phyloP scores from a whole-genome alignment of 169 alveolate species.

The Gregarina niphandrodes region DNA sequence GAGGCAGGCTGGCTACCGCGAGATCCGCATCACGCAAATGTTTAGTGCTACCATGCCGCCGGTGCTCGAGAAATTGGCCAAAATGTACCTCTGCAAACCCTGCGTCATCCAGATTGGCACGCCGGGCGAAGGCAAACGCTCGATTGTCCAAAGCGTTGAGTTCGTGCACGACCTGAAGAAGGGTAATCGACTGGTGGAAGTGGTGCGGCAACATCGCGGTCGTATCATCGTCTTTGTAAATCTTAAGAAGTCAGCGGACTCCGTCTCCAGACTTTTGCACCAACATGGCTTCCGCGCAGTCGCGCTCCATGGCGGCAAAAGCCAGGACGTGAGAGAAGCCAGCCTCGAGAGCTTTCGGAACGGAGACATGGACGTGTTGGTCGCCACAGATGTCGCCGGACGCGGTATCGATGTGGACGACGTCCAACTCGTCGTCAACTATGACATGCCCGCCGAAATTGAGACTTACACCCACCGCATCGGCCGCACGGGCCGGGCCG shows the following conservation, averaged over 20 bases:
- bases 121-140: conserved; percentile 71
- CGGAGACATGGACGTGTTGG: conserved; percentile 65
- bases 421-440: conserved; percentile 78
- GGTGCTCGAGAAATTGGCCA: conserved; percentile 66
- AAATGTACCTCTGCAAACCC: conserved; percentile 58
- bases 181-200: conserved; percentile 27
- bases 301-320: conserved; percentile 69
- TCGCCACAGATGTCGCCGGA: conserved; percentile 96
- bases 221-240: conserved; percentile 45
- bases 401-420: conserved; percentile 89
- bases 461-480: conserved; percentile 76
- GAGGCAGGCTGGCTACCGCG: conserved; percentile 55
- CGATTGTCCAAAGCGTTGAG: conserved; percentile 65
- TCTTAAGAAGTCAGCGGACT: conserved; percentile 69
- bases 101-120: conserved; percentile 71
- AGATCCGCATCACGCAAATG: conserved; percentile 62
- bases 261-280: conserved; percentile 38
- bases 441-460: conserved; percentile 86
- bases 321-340: conserved; percentile 67
- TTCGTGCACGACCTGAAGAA: conserved; percentile 55
- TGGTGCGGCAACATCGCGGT: neutral
- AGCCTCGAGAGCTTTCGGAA: conserved; percentile 59
- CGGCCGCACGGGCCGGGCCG: conserved; percentile 98
- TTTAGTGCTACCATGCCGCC: conserved; percentile 88
- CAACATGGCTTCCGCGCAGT: conserved; percentile 38